A percentile compares a stretch with the other conserved stretches of the same genome.
Conservation (phyloP, 805 yeast species). For the Candida pseudofarinosa region DNA sequence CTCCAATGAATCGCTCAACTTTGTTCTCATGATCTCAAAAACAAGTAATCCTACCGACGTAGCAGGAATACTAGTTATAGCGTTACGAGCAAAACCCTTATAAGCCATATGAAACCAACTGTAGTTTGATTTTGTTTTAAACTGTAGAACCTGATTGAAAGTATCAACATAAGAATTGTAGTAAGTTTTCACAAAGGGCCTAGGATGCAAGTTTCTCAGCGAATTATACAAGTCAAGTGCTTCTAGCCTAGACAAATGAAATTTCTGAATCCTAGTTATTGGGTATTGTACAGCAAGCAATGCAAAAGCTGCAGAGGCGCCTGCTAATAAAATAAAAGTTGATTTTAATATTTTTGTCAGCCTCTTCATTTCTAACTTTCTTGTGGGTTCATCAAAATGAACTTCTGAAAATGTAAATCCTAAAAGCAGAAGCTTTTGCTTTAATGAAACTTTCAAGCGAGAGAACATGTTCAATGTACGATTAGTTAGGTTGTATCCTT, state of each 20-base stretch:
- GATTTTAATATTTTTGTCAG: constrained; percentile 56
- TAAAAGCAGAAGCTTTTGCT: constrained; percentile 10
- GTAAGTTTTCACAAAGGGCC: constrained; percentile 49
- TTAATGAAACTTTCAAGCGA: constrained; percentile 29
- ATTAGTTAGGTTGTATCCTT: constrained; percentile 49
- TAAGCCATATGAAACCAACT: constrained; percentile 68
- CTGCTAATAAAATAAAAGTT: constrained; percentile 72
- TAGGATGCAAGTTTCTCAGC: constrained; percentile 16
- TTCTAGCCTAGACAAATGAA: constrained; percentile 76
- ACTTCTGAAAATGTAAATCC: constrained; percentile 8
- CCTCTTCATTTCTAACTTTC: constrained; percentile 28
- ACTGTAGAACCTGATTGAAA: constrained; percentile 51
- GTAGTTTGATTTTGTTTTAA: constrained; percentile 50
- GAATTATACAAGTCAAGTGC: constrained; percentile 64
- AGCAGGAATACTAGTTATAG: constrained; percentile 78
- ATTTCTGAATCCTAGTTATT: constrained; percentile 68
- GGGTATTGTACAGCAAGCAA: constrained; percentile 82
- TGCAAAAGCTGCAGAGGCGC: constrained; percentile 79
- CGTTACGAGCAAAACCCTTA: constrained; percentile 70
- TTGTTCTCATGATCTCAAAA: constrained; percentile 72
- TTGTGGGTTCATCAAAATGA: constrained; percentile 17
- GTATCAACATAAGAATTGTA: constrained; percentile 77
- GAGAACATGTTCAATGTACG: constrained; percentile 41
- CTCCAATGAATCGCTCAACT: constrained; percentile 29
- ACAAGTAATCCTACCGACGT: constrained; percentile 83